Evolutionary conservation across 345 rosid species (phyloP).

Genomic region (Populus davidiana): DNA sequence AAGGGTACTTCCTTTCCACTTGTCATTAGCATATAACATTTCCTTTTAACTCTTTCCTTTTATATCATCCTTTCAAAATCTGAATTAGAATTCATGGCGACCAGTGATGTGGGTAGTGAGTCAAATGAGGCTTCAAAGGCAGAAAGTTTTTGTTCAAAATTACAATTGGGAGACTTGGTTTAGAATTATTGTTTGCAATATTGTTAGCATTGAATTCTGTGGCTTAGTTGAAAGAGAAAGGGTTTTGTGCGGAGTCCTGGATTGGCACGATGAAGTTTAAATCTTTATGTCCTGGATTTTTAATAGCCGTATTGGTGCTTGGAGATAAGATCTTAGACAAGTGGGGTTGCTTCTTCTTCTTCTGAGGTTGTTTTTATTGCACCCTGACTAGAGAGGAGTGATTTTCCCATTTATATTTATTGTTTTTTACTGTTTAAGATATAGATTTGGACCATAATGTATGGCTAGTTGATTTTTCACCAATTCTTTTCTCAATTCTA

Average conservation of each 20-base stretch:
- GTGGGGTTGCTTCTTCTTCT: not conserved
- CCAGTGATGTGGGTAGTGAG: not conserved
- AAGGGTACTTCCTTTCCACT: not conserved
- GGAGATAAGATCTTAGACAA: not conserved
- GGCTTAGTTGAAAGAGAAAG: not conserved
- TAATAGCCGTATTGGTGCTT: not conserved
- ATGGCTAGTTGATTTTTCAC: not conserved
- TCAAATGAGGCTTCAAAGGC: not conserved
- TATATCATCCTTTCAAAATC: not conserved
- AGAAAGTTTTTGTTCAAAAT: not conserved
- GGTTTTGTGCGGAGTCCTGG: not conserved
- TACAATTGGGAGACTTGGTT: not conserved
- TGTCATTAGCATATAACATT: not conserved
- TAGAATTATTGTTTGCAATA: not conserved
- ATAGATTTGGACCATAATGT: not conserved
- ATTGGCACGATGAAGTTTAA: not conserved
- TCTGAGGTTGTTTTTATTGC: not conserved
- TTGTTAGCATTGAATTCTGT: not conserved
- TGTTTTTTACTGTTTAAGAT: not conserved
- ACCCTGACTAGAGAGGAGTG: not conserved
- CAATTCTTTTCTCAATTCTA: not conserved
- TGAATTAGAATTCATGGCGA: not conserved
- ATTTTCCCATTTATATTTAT: not conserved
- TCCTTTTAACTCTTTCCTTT: not conserved
- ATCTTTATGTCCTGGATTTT: not conserved